phyloP scores from a whole-genome alignment of 805 yeast species.

The Wickerhamomyces strasburgensis region DNA sequence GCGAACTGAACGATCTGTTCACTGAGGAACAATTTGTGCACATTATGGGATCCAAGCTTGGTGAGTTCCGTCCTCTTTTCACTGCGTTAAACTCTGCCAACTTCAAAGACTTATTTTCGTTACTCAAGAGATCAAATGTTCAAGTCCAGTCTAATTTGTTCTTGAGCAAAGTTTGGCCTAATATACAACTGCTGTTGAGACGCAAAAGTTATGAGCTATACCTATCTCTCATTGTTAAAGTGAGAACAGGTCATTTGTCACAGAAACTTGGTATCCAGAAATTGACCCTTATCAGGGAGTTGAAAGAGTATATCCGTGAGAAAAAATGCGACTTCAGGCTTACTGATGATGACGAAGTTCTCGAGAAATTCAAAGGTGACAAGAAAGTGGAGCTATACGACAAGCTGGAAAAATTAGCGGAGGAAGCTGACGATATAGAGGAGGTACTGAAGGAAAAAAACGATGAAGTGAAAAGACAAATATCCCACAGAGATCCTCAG shows the following conservation, averaged over 20 bases:
- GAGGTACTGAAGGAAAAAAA: not conserved
- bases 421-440: conserved; percentile 19
- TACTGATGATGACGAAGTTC: conserved; percentile 10
- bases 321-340: conserved; percentile 12
- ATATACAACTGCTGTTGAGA: conserved; percentile 24
- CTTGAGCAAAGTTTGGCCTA: conserved; percentile 20
- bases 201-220: conserved; percentile 29
- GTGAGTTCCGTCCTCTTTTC: conserved; percentile 20
- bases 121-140: conserved; percentile 15
- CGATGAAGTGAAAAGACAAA: not conserved
- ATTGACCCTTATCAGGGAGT: conserved; percentile 12
- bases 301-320: conserved; percentile 13
- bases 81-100: conserved; percentile 23
- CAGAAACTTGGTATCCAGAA: conserved; percentile 14
- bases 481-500: not conserved
- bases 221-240: conserved; percentile 26
- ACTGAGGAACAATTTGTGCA: conserved; percentile 15
- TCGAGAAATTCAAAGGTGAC: conserved; percentile 12
- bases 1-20: conserved; percentile 14
- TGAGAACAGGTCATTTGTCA: conserved; percentile 16
- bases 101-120: conserved; percentile 19
- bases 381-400: conserved; percentile 12
- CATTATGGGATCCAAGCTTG: conserved; percentile 20
- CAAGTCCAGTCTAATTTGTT: conserved; percentile 16
- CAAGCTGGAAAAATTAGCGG: conserved; percentile 17